Conservation (phyloP, 1,284 basidiomycete genomes). For the Mrakiaceae sp. region DNA sequence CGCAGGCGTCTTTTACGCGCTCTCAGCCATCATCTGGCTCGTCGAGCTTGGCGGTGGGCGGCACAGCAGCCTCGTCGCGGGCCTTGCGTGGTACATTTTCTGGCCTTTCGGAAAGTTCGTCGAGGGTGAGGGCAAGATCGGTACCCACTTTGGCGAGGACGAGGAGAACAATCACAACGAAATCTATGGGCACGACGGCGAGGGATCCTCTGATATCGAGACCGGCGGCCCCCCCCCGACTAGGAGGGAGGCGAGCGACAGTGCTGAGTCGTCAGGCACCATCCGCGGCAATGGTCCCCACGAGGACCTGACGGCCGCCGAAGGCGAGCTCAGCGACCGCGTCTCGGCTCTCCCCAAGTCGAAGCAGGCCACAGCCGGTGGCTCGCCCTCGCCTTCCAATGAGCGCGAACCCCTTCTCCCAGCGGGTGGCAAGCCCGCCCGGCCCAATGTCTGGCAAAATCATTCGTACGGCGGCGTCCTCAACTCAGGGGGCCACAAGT, state of each 20-base stretch:
- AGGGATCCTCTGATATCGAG: neutral
- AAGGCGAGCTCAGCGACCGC: neutral
- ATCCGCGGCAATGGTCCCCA: neutral
- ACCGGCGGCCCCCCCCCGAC: conserved; percentile 1
- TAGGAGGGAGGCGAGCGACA: conserved; percentile 13
- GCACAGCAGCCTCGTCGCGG: conserved; percentile 80
- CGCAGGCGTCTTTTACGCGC: conserved; percentile 53
- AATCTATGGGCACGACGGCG: neutral
- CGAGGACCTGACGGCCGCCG: neutral
- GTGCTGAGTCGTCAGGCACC: conserved; percentile 5
- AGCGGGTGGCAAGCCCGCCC: neutral
- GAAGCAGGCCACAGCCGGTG: neutral
- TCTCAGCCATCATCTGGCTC: conserved; percentile 59
- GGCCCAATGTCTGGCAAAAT: neutral
- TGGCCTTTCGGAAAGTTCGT: conserved; percentile 99
- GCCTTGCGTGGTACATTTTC: conserved; percentile 87
- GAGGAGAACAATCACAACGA: conserved; percentile 28
- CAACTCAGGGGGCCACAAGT: conserved; percentile 7
- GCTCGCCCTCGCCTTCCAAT: conserved; percentile 19
- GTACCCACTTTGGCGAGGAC: conserved; percentile 31
- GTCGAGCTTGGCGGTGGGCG: conserved; percentile 54
- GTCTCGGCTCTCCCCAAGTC: conserved; percentile 10
- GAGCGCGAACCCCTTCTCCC: conserved; percentile 36
- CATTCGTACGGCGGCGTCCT: conserved; percentile 12
- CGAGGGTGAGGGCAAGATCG: conserved; percentile 54